Conservation (phyloP, 2,329 filamentous ascomycete genomes). For the Aureobasidium musti region DNA sequence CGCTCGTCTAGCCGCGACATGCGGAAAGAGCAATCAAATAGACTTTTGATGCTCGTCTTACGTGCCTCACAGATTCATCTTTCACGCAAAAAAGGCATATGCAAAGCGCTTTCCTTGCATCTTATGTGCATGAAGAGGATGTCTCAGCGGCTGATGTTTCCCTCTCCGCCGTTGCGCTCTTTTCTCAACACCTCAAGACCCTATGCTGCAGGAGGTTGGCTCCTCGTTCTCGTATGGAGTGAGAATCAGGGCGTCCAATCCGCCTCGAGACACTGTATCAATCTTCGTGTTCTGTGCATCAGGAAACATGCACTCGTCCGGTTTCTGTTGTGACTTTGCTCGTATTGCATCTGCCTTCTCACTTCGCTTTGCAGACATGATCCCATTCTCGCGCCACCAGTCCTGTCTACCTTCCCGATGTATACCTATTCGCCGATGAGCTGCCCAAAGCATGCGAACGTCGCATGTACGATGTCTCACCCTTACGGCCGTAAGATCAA, state of each 20-base stretch:
- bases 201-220: background rate
- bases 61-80: background rate
- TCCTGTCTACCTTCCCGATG: slow-evolving; percentile 7
- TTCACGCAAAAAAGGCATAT: background rate
- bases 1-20: background rate
- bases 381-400: background rate
- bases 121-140: background rate
- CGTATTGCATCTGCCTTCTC: background rate
- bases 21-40: slow-evolving; percentile 10
- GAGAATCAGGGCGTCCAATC: background rate
- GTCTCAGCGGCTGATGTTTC: background rate
- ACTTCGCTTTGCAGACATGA: background rate
- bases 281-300: background rate
- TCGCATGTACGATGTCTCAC: slow-evolving; percentile 7
- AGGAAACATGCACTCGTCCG: background rate
- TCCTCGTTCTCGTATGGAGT: background rate
- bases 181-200: background rate
- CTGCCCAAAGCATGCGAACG: too few species aligned
- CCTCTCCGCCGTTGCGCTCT: background rate
- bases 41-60: slow-evolving; percentile 11
- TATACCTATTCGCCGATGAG: slow-evolving; percentile 10
- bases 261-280: background rate
- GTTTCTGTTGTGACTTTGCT: background rate
- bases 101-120: background rate
- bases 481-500: background rate